Evolutionary conservation across 2,329 filamentous ascomycete species (phyloP).

Genomic region (Gaeumannomyces sp.): DNA sequence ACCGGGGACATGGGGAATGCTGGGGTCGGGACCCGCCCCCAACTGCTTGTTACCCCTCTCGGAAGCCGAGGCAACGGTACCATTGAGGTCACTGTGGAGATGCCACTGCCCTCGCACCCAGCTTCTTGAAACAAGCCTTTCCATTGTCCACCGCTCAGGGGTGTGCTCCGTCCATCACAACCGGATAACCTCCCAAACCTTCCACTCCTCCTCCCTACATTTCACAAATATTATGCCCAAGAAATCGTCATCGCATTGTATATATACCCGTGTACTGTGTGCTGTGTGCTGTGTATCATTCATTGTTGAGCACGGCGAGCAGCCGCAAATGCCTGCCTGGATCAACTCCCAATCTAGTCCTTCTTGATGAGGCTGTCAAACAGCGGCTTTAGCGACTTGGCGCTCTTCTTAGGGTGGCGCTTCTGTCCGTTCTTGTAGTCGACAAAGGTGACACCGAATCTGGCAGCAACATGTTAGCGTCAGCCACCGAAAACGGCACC

Average conservation of each 20-base stretch:
- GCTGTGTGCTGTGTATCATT: too few relatives aligned
- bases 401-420: constrained; percentile 79
- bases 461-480: not conserved
- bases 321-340: not conserved
- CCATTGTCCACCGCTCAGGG: not conserved
- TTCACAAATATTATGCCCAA: not conserved
- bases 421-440: constrained; percentile 77
- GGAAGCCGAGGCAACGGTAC: not conserved
- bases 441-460: constrained; percentile 75
- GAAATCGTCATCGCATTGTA: not conserved
- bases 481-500: not conserved
- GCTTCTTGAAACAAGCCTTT: not conserved
- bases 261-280: not conserved
- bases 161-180: too few relatives aligned
- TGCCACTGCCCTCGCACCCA: too few relatives aligned
- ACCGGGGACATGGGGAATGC: constrained; percentile 11
- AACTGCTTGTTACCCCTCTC: not conserved
- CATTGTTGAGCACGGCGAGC: not conserved
- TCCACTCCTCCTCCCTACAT: too few relatives aligned
- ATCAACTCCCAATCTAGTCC: constrained; percentile 27
- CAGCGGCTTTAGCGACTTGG: constrained; percentile 60
- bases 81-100: too few relatives aligned
- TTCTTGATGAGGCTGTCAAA: constrained; percentile 67
- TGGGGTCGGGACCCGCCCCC: not conserved
- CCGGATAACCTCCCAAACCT: too few relatives aligned